phyloP scores from a whole-genome alignment of 805 yeast species.

The Ogataea polymorpha region DNA sequence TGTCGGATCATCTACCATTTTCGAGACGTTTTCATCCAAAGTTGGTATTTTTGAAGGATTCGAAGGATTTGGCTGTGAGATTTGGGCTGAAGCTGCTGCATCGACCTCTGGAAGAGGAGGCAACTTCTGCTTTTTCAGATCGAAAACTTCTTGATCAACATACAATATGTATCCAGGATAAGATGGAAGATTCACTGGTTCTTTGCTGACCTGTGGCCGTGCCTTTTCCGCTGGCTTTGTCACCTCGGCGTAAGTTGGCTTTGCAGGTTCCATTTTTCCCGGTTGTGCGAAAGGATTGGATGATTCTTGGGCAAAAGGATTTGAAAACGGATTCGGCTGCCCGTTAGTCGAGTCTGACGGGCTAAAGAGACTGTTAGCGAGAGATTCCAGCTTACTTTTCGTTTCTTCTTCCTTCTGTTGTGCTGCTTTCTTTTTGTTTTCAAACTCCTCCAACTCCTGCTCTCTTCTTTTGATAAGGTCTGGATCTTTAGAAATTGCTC shows the following conservation, averaged over 20 bases:
- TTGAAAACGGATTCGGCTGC: constrained; percentile 26
- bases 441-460: constrained; percentile 38
- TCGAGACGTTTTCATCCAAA: constrained; percentile 46
- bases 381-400: constrained; percentile 38
- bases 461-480: constrained; percentile 39
- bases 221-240: constrained; percentile 11
- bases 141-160: constrained; percentile 68
- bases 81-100: constrained; percentile 2
- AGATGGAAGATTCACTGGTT: constrained; percentile 36
- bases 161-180: constrained; percentile 68
- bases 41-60: constrained; percentile 32
- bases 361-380: constrained; percentile 43
- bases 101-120: constrained; percentile 41
- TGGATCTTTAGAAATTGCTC: constrained; percentile 70
- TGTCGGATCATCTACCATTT: constrained; percentile 65
- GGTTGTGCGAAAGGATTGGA: constrained; percentile 14
- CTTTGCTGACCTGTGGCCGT: constrained; percentile 2
- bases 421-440: constrained; percentile 40
- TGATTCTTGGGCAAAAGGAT: constrained; percentile 21
- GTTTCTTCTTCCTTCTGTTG: constrained; percentile 41
- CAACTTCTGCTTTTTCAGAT: constrained; percentile 41
- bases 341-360: constrained; percentile 8
- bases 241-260: constrained; percentile 20
- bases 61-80: constrained; percentile 9
- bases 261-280: constrained; percentile 1